Evolutionary conservation across 208 protist genomes (phyloP).

Genomic region (Angomonas deanei): DNA sequence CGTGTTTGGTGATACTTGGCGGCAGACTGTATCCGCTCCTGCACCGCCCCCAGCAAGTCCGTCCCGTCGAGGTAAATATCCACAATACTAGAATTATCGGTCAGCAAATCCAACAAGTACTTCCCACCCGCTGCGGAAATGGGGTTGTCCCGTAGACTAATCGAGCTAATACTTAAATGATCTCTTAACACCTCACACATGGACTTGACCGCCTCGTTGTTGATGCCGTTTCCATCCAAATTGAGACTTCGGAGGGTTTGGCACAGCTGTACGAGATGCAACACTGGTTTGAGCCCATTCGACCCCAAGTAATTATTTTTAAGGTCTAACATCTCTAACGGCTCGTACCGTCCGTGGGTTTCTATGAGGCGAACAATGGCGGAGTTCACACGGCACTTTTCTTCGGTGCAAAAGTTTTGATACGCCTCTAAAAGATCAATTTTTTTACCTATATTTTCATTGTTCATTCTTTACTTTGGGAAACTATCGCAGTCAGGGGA

Average conservation of each 20-base stretch:
- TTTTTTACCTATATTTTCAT: not conserved
- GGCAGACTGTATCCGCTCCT: slow-evolving; percentile 49
- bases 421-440: slow-evolving; percentile 48
- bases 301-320: slow-evolving; percentile 85
- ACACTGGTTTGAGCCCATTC: slow-evolving; percentile 74
- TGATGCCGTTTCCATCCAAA: slow-evolving; percentile 76
- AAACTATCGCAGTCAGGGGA: too few species aligned
- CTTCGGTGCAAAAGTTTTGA: slow-evolving; percentile 66
- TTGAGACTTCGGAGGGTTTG: slow-evolving; percentile 73
- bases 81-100: slow-evolving; percentile 66
- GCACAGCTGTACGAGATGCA: slow-evolving; percentile 75
- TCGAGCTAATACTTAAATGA: slow-evolving; percentile 56
- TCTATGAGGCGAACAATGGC: slow-evolving; percentile 69
- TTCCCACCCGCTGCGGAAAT: slow-evolving; percentile 74
- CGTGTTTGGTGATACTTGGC: slow-evolving; percentile 32
- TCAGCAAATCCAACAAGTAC: slow-evolving; percentile 62
- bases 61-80: slow-evolving; percentile 63
- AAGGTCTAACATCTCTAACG: slow-evolving; percentile 33
- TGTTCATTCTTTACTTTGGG: not conserved
- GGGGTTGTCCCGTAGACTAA: slow-evolving; percentile 77
- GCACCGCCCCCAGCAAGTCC: slow-evolving; percentile 70
- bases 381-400: slow-evolving; percentile 74
- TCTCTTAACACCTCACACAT: slow-evolving; percentile 60
- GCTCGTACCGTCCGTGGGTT: slow-evolving; percentile 4
- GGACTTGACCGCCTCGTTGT: slow-evolving; percentile 59